Base-by-base conservation (phyloP, 208 protist genomes). In the Leishmania tarentolae region DNA sequence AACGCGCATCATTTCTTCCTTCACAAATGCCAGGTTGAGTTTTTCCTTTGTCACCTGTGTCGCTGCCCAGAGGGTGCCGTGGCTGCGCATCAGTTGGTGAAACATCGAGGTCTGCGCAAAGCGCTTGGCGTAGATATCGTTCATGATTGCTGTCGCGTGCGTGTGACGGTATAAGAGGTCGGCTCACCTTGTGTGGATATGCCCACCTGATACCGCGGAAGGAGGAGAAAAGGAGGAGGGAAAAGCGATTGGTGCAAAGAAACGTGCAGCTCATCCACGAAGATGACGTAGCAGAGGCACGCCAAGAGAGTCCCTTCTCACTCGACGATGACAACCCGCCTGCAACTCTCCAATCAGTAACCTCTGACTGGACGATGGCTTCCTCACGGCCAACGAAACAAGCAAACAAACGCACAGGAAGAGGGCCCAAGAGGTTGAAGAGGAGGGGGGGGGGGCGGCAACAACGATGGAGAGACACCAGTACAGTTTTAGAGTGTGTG, bases 1-100 rank as follows among this genome's bases (percentile, higher is more conserved):
- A 15, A 90, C 80, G 9, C 95, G 93, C 95, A 98, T 98, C 59
- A 96, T 88, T 85, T 98, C 93, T 78, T 98, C 94, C 63, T 89
- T 90, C 50, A 98, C 86, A 79, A 98, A 98, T 5, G 84, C 72
- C 53, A 88, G 78, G 75, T 96, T 88, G 6, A 98, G 78, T 35
- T 86, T 84, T 53, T 98, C 93, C 75, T 95, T 93, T 0, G 94
- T 98, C 9, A 98, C 92, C 82, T 95, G 91, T 46, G 94, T 98
- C 28, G 94, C 94, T 4, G 90, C 89, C 94, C 94, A 98, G 37
- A 98, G 83, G 19, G 93, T 96, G 42, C 93, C 89, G 81, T 96
- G 93, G 71, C 70, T 94, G 37, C 94, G 91, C 94, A 96, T 96
- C 40, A 96, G 71, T 72, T 98, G 93, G 56, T 98, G 94, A 80